Evolutionary conservation across 495 filamentous ascomycete genomes (phyloP).

Genomic region (Xanthoparmelia taractica): DNA sequence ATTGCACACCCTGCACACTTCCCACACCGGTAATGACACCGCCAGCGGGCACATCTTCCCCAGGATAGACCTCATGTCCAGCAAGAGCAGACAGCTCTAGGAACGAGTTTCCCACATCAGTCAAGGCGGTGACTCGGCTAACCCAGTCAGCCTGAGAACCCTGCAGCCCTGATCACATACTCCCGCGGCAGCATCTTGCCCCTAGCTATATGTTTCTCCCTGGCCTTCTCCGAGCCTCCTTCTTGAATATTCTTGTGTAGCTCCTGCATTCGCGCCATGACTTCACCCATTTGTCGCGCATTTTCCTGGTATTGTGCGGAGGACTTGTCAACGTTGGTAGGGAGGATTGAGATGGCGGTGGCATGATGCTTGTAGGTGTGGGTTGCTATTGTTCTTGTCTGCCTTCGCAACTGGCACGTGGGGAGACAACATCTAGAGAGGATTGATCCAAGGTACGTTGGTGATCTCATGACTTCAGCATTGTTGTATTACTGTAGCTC

Average conservation of each 20-base stretch:
- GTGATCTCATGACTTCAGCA: constrained; percentile 5
- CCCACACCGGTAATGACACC: constrained; percentile 93
- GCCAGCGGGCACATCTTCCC: constrained; percentile 76
- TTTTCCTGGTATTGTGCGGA: constrained; percentile 79
- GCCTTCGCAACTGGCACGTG: background rate
- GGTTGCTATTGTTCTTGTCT: constrained; percentile 38
- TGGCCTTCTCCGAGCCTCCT: constrained; percentile 75
- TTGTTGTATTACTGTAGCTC: background rate
- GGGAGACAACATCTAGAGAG: background rate
- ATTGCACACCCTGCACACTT: constrained; percentile 79
- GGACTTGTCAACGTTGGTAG: constrained; percentile 64
- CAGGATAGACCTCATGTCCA: constrained; percentile 77
- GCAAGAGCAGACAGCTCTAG: constrained; percentile 84
- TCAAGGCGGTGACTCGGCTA: constrained; percentile 69
- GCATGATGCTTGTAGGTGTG: constrained; percentile 64
- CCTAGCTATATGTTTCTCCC: constrained; percentile 77
- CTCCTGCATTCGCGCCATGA: constrained; percentile 54
- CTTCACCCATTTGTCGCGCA: constrained; percentile 64
- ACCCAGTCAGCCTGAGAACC: constrained; percentile 2
- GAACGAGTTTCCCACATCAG: constrained; percentile 86
- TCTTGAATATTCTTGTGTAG: constrained; percentile 63
- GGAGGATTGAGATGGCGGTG: constrained; percentile 67
- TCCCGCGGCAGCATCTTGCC: constrained; percentile 95
- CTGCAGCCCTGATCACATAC: constrained; percentile 25
- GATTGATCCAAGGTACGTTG: background rate